These are phyloP conservation scores for Termitomyces sp. DNA, from an alignment of 768 basidiomycete genomes.

Conservation along the genomic window DNA sequence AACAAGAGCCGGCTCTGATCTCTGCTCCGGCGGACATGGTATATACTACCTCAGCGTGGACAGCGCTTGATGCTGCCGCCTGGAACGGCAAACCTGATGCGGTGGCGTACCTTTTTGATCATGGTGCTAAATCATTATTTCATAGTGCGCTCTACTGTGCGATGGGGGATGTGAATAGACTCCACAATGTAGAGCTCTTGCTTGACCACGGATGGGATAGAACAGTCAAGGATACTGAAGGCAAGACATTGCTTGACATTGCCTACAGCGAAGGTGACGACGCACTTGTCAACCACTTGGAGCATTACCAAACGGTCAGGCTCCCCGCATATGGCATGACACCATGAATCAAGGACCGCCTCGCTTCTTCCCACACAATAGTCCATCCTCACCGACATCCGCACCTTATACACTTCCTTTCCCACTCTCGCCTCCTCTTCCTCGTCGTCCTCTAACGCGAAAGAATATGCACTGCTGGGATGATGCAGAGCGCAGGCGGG, in stretches of 20 bases:
- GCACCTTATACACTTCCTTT: constrained; percentile 67
- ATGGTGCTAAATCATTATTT: too few species aligned
- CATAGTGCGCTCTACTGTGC: too few species aligned
- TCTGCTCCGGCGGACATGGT: too few species aligned
- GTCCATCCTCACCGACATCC: constrained; percentile 66
- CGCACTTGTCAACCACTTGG: not conserved
- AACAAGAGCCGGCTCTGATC: too few species aligned
- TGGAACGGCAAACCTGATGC: too few species aligned
- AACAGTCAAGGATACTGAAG: not conserved
- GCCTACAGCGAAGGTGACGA: not conserved
- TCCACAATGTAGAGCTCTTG: not conserved
- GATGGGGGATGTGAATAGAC: too few species aligned
- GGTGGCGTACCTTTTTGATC: too few species aligned
- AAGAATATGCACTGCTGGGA: not conserved
- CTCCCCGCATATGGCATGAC: not conserved
- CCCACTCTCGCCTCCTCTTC: constrained; percentile 65
- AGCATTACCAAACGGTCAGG: not conserved
- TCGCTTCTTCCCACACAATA: constrained; percentile 79
- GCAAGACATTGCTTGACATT: not conserved
- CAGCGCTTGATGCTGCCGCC: too few species aligned
- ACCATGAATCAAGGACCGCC: constrained; percentile 36
- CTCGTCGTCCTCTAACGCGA: not conserved
- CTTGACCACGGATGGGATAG: not conserved
- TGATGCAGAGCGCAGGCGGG: not conserved
- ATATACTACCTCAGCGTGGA: too few species aligned